Evolutionary conservation across 495 filamentous ascomycete species (phyloP).

Genomic region (Lepidopterella palustris): DNA sequence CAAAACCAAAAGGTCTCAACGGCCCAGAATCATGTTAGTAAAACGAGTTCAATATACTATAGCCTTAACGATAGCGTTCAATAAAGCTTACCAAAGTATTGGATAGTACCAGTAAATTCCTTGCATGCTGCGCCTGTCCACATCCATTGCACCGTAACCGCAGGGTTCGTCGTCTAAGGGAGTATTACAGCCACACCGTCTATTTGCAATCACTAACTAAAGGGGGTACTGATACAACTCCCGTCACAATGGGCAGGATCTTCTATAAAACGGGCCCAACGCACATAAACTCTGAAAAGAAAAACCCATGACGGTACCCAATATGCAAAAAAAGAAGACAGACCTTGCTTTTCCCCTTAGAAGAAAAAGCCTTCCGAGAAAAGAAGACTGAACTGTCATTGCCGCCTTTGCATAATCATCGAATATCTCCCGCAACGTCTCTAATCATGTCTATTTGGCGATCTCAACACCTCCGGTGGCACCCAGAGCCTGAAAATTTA

Average conservation of each 20-base stretch:
- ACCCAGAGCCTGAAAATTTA: conserved; percentile 41
- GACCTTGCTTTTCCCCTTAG: neutral
- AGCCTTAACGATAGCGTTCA: too few species aligned
- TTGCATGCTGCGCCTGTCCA: too few species aligned
- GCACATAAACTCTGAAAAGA: neutral
- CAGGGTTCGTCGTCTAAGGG: too few species aligned
- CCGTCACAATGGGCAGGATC: neutral
- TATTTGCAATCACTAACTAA: neutral
- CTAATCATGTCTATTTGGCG: conserved; percentile 30
- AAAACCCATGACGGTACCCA: neutral
- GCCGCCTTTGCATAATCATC: neutral
- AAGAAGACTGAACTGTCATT: neutral
- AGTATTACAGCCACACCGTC: neutral
- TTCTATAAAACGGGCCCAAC: neutral
- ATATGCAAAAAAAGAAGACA: neutral
- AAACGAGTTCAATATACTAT: too few species aligned
- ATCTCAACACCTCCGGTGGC: conserved; percentile 78
- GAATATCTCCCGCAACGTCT: neutral
- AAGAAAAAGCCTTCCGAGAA: neutral
- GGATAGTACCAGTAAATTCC: too few species aligned
- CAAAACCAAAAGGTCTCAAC: too few species aligned
- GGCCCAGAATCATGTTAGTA: too few species aligned
- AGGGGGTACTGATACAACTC: neutral
- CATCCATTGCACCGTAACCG: too few species aligned
- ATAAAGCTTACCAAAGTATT: too few species aligned